Evolutionary conservation across 345 rosid species (phyloP).

Genomic region (Punica granatum): DNA sequence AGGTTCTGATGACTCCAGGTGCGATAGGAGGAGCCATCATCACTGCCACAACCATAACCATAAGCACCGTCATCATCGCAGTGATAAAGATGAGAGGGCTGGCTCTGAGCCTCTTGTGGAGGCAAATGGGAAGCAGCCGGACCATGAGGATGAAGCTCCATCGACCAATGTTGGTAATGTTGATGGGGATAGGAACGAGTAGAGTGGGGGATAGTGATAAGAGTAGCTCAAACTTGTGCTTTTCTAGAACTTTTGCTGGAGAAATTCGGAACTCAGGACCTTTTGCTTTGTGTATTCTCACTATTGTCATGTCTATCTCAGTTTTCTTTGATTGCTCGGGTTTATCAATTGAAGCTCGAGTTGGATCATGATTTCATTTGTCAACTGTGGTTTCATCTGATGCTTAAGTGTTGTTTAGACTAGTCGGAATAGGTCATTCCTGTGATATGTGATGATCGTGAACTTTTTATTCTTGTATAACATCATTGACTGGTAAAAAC

Average conservation of each 20-base stretch:
- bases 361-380: no score
- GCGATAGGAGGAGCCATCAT: neutral
- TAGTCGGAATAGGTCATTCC: neutral
- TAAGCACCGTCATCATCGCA: neutral
- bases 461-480: no score
- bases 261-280: neutral
- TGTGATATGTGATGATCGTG: no score
- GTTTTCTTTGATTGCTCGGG: neutral
- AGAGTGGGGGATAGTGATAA: neutral
- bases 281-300: neutral
- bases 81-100: neutral
- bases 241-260: neutral
- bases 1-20: neutral
- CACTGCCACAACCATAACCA: neutral
- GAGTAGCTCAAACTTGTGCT: neutral
- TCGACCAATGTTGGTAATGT: neutral
- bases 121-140: neutral
- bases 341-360: neutral
- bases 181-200: neutral
- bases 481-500: no score
- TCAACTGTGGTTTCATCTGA: no score
- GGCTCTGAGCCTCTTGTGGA: neutral
- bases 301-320: neutral
- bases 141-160: neutral
- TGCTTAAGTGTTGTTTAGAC: neutral